Percentiles rank a stretch among this genome's conserved stretches.
These are phyloP conservation scores for Ascochyta rabiei DNA, from an alignment of 2,329 filamentous ascomycete genomes.

Conservation along the genomic window DNA sequence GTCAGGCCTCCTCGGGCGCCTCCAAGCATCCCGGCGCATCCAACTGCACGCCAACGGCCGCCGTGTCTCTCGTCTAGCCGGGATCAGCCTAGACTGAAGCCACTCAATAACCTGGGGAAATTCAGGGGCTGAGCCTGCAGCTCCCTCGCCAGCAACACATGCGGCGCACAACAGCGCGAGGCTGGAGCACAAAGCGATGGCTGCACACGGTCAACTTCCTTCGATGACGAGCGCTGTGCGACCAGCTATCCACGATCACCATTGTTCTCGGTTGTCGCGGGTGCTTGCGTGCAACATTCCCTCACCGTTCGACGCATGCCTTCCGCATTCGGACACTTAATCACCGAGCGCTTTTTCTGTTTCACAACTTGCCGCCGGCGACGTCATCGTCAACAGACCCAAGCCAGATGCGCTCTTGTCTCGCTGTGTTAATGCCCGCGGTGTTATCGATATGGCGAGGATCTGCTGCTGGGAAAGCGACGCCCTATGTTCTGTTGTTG, in stretches of 20 bases:
- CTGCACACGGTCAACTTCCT: slow-evolving; percentile 3
- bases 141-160: slow-evolving; percentile 5
- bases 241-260: slow-evolving; percentile 4
- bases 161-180: slow-evolving; percentile 2
- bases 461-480: slow-evolving; percentile 13
- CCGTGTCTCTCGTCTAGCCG: slow-evolving; percentile 27
- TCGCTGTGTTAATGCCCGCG: slow-evolving; percentile 14
- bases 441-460: slow-evolving; percentile 22
- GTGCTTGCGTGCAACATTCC: slow-evolving; percentile 13
- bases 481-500: slow-evolving; percentile 12
- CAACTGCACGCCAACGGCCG: slow-evolving; percentile 30
- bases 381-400: slow-evolving; percentile 22
- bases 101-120: slow-evolving; percentile 46
- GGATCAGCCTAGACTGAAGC: slow-evolving; percentile 22
- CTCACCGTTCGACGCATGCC: slow-evolving; percentile 14
- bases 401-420: slow-evolving; percentile 12
- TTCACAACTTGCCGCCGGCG: slow-evolving; percentile 22
- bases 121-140: slow-evolving; percentile 39
- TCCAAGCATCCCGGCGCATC: slow-evolving; percentile 27
- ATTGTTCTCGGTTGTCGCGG: slow-evolving; percentile 8
- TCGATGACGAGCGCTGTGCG: slow-evolving; percentile 12
- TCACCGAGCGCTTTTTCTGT: slow-evolving; percentile 18
- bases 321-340: slow-evolving; percentile 16
- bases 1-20: slow-evolving; percentile 9
- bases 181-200: slow-evolving; percentile 12